These are phyloP conservation scores for Kodamaea plutei DNA, from an alignment of 1,139 yeast species.

Conservation along the genomic window DNA sequence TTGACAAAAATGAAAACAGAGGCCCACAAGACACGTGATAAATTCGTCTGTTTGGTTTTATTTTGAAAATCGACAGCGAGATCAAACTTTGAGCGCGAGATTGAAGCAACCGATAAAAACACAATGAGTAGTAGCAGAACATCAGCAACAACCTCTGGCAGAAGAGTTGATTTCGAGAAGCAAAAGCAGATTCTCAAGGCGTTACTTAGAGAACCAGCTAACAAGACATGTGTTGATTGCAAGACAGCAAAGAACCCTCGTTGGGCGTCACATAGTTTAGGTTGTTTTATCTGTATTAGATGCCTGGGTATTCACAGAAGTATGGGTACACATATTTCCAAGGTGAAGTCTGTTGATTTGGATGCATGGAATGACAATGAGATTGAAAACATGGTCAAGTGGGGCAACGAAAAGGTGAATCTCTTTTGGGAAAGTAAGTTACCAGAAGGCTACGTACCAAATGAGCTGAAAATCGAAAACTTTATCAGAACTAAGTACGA, in stretches of 20 bases:
- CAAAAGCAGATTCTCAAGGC: slow-evolving; percentile 70
- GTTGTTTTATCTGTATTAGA: slow-evolving; percentile 82
- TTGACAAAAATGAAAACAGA: too few species aligned
- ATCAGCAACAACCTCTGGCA: too few species aligned
- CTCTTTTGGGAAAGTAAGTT: slow-evolving; percentile 76
- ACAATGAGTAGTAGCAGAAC: too few species aligned
- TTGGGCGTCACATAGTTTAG: slow-evolving; percentile 97
- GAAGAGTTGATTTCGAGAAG: slow-evolving; percentile 44
- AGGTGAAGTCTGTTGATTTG: slow-evolving; percentile 85
- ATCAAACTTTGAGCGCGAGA: too few species aligned
- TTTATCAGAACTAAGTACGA: slow-evolving; percentile 91
- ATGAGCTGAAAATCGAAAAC: slow-evolving; percentile 80
- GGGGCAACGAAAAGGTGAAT: slow-evolving; percentile 86
- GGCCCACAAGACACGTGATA: too few species aligned
- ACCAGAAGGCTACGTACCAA: slow-evolving; percentile 70
- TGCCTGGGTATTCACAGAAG: slow-evolving; percentile 96
- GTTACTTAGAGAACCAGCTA: slow-evolving; percentile 69
- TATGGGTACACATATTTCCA: slow-evolving; percentile 89
- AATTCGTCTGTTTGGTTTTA: too few species aligned
- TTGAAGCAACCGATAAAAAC: too few species aligned
- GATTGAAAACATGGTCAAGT: slow-evolving; percentile 70
- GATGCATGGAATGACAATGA: slow-evolving; percentile 98
- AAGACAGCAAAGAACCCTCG: slow-evolving; percentile 86
- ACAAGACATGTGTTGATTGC: slow-evolving; percentile 86
- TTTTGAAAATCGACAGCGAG: too few species aligned